Base-by-base conservation (phyloP, 192 early-diverging fungal genomes). In the Dissophora ornata region DNA sequence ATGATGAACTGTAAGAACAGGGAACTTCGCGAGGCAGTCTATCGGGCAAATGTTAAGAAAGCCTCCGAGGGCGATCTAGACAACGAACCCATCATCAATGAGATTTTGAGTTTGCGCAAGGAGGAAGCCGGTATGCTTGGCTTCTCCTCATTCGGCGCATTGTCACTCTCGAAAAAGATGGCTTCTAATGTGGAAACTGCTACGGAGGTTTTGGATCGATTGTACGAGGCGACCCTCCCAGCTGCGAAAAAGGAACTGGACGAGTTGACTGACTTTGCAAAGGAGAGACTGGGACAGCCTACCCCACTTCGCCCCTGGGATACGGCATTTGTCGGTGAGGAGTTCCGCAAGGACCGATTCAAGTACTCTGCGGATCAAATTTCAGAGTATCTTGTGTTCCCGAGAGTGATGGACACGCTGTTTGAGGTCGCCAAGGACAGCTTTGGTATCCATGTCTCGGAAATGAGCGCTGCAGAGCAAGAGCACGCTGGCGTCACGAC, bases 91-190 rank as follows among this genome's bases (percentile, higher is more conserved):
- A 62, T 87, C 19, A 84, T 89, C 53, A 80, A 85, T 28, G 85
- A 89, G 57, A 85, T 89, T 21, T 45, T 89, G 25, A 62, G 51
- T 0, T 69, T 89, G 7, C 81, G 83, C 13, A 73, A 85, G 32
- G 87, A 89, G 58, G 80, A 83, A 24, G 84, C 87, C 2, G 48
- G 51, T 0, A 49, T 87, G 18, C 74, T 89, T 11, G 87, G 83
- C 1, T 89, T 81, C 41, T 28, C 69, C 12, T 78, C 66, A 2
- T 81, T 79, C 49, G 85, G 85, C 24, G 82, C 83, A 6, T 42
- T 89, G 22, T 89, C 87, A 0, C 73, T 89, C 1, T 79, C 82
- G 12, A 80, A 75, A 42, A 89, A 89, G 51, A 89, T 89, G 87
- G 87, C 87, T 3, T 71, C 75, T 3, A 79, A 36, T 12, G 44